A percentile compares a stretch with the other conserved stretches of the same genome.
These are phyloP conservation scores for Novymonas esmeraldas DNA, from an alignment of 208 protist genomes.

Conservation along the genomic window DNA sequence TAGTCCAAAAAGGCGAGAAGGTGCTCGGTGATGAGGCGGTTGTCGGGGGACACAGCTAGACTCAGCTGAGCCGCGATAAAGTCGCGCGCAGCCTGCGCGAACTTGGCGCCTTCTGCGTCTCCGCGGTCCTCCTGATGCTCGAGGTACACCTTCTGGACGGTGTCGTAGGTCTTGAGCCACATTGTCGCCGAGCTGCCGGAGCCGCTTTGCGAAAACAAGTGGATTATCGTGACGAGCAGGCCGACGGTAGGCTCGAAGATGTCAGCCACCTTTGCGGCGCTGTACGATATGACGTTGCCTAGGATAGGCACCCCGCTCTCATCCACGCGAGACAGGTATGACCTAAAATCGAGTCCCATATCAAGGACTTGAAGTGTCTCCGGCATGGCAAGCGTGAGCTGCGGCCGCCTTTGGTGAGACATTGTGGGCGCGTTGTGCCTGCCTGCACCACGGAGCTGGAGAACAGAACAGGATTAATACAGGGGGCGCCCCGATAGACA, in stretches of 20 bases:
- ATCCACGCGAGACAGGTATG: slow-evolving; percentile 78
- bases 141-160: slow-evolving; percentile 78
- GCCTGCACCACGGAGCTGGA: not conserved
- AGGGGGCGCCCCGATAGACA: not conserved
- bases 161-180: slow-evolving; percentile 82
- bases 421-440: slow-evolving; percentile 20
- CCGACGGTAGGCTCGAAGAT: slow-evolving; percentile 86
- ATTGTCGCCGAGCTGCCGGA: slow-evolving; percentile 30
- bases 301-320: slow-evolving; percentile 71
- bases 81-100: slow-evolving; percentile 57
- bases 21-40: slow-evolving; percentile 46
- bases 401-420: slow-evolving; percentile 61
- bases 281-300: slow-evolving; percentile 83
- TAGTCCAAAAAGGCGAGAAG: slow-evolving; percentile 74
- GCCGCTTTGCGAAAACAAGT: slow-evolving; percentile 64
- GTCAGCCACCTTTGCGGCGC: slow-evolving; percentile 69
- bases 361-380: slow-evolving; percentile 81
- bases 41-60: slow-evolving; percentile 31
- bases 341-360: slow-evolving; percentile 88
- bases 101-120: slow-evolving; percentile 40
- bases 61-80: slow-evolving; percentile 46
- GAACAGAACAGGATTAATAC: not conserved
- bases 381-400: slow-evolving; percentile 51
- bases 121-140: slow-evolving; percentile 56
- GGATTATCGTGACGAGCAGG: slow-evolving; percentile 80